A percentile compares a stretch with the other conserved stretches of the same genome.
Evolutionary conservation across 148 eudicot species (phyloP).

Genomic region (Vaccinium darrowii): DNA sequence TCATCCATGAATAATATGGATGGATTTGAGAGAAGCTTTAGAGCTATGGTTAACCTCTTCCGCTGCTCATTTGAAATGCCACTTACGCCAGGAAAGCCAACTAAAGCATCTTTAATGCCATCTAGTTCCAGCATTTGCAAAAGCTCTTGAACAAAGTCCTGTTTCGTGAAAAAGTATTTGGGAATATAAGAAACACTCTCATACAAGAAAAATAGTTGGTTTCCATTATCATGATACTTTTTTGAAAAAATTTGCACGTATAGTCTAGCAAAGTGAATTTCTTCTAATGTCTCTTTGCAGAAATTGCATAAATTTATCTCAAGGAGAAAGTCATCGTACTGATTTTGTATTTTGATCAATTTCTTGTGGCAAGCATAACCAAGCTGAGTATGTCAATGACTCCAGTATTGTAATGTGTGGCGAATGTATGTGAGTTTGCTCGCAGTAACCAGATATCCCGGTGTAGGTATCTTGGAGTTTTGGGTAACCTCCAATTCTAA

Average conservation of each 20-base stretch:
- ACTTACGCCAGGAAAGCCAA: slow-evolving; percentile 46
- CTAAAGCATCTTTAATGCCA: slow-evolving; percentile 38
- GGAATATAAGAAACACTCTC: not conserved
- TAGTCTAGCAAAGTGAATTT: too few species aligned
- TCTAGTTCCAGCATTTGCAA: slow-evolving; percentile 44
- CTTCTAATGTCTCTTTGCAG: too few species aligned
- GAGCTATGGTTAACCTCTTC: slow-evolving; percentile 61
- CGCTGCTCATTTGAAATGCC: slow-evolving; percentile 68
- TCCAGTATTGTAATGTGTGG: slow-evolving; percentile 32
- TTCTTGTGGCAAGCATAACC: slow-evolving; percentile 26
- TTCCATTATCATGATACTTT: not conserved
- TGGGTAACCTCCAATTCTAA: slow-evolving; percentile 33
- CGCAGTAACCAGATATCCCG: slow-evolving; percentile 36
- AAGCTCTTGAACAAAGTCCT: slow-evolving; percentile 56
- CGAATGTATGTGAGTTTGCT: slow-evolving; percentile 37
- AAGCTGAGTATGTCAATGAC: slow-evolving; percentile 33
- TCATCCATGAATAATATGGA: slow-evolving; percentile 74
- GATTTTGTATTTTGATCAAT: slow-evolving; percentile 19
- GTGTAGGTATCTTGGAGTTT: slow-evolving; percentile 34
- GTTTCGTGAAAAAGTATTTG: slow-evolving; percentile 1
- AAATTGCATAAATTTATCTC: too few species aligned
- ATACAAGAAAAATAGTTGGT: not conserved
- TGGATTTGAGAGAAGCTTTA: slow-evolving; percentile 66
- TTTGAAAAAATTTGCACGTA: not conserved
- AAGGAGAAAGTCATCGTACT: not conserved